Conservation (phyloP, 225 moss, liverwort and hornwort species). For the Bryum argenteum region DNA sequence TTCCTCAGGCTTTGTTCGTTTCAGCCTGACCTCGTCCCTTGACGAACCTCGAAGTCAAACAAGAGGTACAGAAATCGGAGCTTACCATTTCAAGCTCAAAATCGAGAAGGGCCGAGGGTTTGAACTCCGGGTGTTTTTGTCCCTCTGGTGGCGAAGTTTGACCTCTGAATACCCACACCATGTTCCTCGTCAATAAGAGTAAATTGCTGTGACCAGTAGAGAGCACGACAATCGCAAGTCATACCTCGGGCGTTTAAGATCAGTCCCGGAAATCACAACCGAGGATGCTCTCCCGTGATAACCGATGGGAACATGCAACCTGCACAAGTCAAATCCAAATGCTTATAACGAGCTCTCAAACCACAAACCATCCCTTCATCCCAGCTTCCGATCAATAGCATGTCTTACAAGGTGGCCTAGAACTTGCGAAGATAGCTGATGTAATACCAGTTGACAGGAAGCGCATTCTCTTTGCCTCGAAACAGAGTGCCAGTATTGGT, state of each 20-base stretch:
- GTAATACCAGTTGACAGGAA: constrained; percentile 73
- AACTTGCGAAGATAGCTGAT: not conserved
- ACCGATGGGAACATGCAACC: constrained; percentile 88
- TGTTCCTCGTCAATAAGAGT: constrained; percentile 8
- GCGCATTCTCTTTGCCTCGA: constrained; percentile 84
- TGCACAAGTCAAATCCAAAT: constrained; percentile 36
- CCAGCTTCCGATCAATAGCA: not conserved
- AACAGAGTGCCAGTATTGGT: constrained; percentile 79
- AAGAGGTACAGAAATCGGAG: not conserved
- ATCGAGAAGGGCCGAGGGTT: constrained; percentile 72
- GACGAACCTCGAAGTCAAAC: constrained; percentile 1
- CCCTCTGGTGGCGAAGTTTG: constrained; percentile 80
- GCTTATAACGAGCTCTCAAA: not conserved
- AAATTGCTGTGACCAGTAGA: constrained; percentile 15
- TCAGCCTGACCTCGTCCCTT: not conserved
- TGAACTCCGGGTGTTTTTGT: constrained; percentile 63
- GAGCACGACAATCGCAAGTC: constrained; percentile 17
- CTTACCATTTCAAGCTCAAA: constrained; percentile 94
- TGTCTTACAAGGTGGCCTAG: not conserved
- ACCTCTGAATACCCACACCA: constrained; percentile 55
- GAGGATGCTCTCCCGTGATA: constrained; percentile 97
- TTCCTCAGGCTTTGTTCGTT: too few species aligned
- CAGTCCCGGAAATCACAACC: constrained; percentile 70
- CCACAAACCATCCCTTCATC: too few species aligned
- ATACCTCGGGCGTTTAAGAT: constrained; percentile 83